These are phyloP conservation scores for Ehretia macrophylla DNA, from an alignment of 257 asterid species.

Conservation along the genomic window DNA sequence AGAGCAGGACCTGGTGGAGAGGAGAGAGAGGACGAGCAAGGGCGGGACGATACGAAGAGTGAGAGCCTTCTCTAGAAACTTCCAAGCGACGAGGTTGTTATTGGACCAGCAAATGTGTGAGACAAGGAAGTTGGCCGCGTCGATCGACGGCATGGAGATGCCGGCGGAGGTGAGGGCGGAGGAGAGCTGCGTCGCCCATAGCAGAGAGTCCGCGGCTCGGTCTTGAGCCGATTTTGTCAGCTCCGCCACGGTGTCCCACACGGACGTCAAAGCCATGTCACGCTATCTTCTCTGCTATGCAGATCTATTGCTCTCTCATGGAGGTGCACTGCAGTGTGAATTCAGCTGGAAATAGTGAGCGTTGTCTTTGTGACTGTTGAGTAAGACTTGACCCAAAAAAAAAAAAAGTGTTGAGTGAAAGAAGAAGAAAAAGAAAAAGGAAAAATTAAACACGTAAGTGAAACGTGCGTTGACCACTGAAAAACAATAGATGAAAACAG, in stretches of 20 bases:
- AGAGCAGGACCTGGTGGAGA: constrained; percentile 65
- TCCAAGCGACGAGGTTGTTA: constrained; percentile 81
- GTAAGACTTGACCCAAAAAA: too few species aligned
- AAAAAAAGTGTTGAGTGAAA: too few species aligned
- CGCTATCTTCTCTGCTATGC: neutral
- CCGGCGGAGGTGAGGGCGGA: constrained; percentile 61
- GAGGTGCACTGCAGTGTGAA: constrained; percentile 1
- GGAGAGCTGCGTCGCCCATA: constrained; percentile 71
- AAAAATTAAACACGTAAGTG: too few species aligned
- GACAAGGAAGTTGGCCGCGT: constrained; percentile 66
- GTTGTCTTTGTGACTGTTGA: too few species aligned
- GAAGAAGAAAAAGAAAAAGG: too few species aligned
- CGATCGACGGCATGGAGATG: constrained; percentile 72
- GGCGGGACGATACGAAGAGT: constrained; percentile 78
- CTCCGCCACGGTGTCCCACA: constrained; percentile 62
- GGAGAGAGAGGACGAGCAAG: constrained; percentile 69
- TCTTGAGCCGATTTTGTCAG: constrained; percentile 74
- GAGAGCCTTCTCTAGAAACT: constrained; percentile 82
- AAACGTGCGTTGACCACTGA: too few species aligned
- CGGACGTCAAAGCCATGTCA: constrained; percentile 30
- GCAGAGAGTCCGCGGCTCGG: constrained; percentile 64
- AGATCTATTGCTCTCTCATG: constrained; percentile 15
- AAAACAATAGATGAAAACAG: too few species aligned
- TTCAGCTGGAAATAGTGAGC: constrained; percentile 1
- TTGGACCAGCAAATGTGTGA: constrained; percentile 85